A percentile compares a stretch with the other conserved stretches of the same genome.
phyloP scores from a whole-genome alignment of 805 yeast species.

The Nakazawaea wickerhamii region DNA sequence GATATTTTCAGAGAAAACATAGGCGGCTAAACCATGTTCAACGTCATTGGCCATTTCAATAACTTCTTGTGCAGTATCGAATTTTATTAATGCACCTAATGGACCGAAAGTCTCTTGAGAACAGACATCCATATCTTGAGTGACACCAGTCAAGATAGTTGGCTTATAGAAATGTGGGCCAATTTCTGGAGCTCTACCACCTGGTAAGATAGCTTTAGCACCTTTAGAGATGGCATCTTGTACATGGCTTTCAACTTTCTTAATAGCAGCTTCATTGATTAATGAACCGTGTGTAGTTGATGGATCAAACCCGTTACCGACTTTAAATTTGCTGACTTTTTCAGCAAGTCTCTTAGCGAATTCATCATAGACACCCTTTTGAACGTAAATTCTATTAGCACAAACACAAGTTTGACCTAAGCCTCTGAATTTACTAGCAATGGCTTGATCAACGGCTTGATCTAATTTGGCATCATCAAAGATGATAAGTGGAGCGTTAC shows the following conservation, averaged over 20 bases:
- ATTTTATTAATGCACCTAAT: slow-evolving; percentile 63
- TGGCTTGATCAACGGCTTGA: slow-evolving; percentile 59
- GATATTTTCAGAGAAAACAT: slow-evolving; percentile 57
- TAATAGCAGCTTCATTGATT: slow-evolving; percentile 57
- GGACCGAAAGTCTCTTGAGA: slow-evolving; percentile 84
- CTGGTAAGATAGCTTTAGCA: slow-evolving; percentile 61
- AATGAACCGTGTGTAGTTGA: slow-evolving; percentile 71
- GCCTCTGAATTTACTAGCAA: slow-evolving; percentile 66
- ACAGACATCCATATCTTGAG: slow-evolving; percentile 50
- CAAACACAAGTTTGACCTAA: slow-evolving; percentile 82
- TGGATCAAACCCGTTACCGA: slow-evolving; percentile 61
- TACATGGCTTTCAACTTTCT: slow-evolving; percentile 57
- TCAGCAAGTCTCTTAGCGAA: slow-evolving; percentile 46
- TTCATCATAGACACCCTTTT: slow-evolving; percentile 54
- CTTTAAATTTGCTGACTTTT: slow-evolving; percentile 36
- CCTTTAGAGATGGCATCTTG: slow-evolving; percentile 62
- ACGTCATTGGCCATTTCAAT: slow-evolving; percentile 56
- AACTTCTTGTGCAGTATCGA: slow-evolving; percentile 60
- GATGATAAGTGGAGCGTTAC: slow-evolving; percentile 74
- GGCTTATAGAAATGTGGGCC: slow-evolving; percentile 65
- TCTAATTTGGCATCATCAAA: slow-evolving; percentile 70
- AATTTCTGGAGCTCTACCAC: slow-evolving; percentile 44
- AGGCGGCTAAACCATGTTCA: slow-evolving; percentile 74
- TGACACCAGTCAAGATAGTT: slow-evolving; percentile 58
- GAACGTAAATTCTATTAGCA: slow-evolving; percentile 68